Conservation (phyloP, 2,329 filamentous ascomycete genomes). For the Aureobasidium namibiae region DNA sequence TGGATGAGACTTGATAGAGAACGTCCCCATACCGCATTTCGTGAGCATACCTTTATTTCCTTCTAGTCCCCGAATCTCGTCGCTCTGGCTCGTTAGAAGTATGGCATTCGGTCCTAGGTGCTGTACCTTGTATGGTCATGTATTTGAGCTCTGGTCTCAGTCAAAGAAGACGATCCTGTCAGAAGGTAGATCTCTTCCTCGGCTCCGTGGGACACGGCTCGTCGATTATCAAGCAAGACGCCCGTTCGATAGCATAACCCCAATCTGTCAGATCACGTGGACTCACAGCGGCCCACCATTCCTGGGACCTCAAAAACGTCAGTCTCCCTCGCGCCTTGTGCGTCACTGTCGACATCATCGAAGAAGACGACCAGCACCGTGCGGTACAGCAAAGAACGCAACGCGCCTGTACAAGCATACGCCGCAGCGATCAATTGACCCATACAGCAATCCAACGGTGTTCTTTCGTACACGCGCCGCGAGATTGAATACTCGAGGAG, state of each 20-base stretch:
- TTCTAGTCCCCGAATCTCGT: too few relatives aligned
- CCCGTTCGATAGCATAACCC: conserved; percentile 1
- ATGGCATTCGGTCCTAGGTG: neutral
- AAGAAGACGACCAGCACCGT: neutral
- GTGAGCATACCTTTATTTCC: neutral
- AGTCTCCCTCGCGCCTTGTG: neutral
- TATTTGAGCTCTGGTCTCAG: neutral
- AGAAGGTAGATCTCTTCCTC: neutral
- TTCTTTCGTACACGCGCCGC: neutral
- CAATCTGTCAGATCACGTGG: neutral
- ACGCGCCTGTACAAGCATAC: conserved; percentile 1
- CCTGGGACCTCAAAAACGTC: neutral
- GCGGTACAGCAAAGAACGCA: conserved; percentile 7
- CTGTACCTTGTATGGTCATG: neutral
- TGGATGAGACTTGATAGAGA: neutral
- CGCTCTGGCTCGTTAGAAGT: neutral
- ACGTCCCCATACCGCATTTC: neutral
- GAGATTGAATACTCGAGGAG: neutral
- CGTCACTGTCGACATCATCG: neutral
- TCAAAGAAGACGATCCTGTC: too few relatives aligned
- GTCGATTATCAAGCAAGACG: conserved; percentile 2
- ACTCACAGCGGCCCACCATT: neutral
- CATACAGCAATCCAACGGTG: neutral
- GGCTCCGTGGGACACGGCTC: neutral
- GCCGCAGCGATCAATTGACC: neutral